Base-by-base conservation (phyloP, 148 eudicot species). In the Gaultheria prostrata region DNA sequence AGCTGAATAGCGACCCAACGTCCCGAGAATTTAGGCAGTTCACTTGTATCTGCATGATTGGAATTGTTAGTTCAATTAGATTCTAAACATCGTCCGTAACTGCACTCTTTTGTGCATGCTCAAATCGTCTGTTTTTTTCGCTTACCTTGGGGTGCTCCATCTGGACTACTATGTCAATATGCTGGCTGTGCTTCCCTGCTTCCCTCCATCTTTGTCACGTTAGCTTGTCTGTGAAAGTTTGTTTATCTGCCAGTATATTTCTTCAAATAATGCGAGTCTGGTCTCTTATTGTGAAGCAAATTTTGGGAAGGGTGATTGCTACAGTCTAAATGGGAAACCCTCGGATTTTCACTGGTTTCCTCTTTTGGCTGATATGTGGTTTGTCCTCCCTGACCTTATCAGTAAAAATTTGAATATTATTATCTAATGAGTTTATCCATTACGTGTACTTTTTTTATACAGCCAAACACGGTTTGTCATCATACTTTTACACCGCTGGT, bases 381-480 rank as follows among this genome's bases (percentile, higher is more conserved):
- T 6, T 30, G 21, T 71, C 71, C 76, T 3, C 76, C 18, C 13
- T 12, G 43, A 35, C 46, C 9, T 33, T 33, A 2, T 43, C 20
- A 21, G 20, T 43, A 20, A 7, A 59, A 59, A 9, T 18, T 8
- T 24, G 21, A 18, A 8, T 7, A 7, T 20, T 75, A 45, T 77
- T 45, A 24, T 50, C 21, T 48, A 50, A 50, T 50, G 61, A 26
- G 35, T 59, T 50, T 32, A 49, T 50, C 8, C 3, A 2, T 75
- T 8, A 46, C 26, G 9, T 75, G 12, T 43, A 50, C 4, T 76
- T 0, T 15, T 32, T 13, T 51, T 15, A 17, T 59, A 18, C 81
- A 86, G 85, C 84, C 88, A 21, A 59, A 59, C 8, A 21, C 74
- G 20, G 56, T 80, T 61, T 69, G 72, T 12, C 72, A 56, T 3